Evolutionary conservation across 129 eudicot species (phyloP), one percentile per base, ranked within the genome.

Genomic region (Solidago caesia): DNA sequence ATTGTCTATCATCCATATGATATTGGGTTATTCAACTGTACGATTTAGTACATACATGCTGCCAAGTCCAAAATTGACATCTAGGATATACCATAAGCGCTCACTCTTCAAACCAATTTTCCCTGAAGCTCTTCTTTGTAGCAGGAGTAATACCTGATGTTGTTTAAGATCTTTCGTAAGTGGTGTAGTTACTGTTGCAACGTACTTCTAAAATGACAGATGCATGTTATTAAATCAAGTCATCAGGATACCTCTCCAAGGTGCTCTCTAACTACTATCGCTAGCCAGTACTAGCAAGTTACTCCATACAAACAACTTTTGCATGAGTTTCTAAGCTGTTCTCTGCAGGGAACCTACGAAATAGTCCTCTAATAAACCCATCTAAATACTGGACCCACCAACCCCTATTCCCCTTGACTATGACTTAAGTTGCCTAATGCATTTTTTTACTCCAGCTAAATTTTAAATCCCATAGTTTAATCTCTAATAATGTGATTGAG

Each of bases 31-130:
- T 64, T 39, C 51, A 14, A 62, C 63, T 33, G 51, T 14, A 62
- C 13, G 47, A 15, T 48, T 41, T 48, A 9, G 14, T 74, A 64
- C 44, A 13, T 74, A 63, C 42, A 48, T 51, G 8, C 21, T 26
- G 26, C 42, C 71, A 64, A 64, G 41, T 64, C 79, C 53, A 11
- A 11, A 39, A 64, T 39, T 49, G 70, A 75, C 52, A 15, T 63
- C 63, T 63, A 48, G 52, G 41, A 62, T 25, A 75, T 65, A 25
- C 46, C 46, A 11, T 52, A 42, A 41, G 21, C 53, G 11, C 55
- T 46, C 26, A 3, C 42, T 75, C 25, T 65, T 12, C 11, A 56
- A 41, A 65, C 67, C 72, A 51, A 65, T 27, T 9, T 52, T 63
- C 52, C 7, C 5, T 41, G 57, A 43, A 52, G 53, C 65, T 43